These are phyloP conservation scores for Boletus speciosus DNA, from an alignment of 768 basidiomycete species.

Conservation along the genomic window DNA sequence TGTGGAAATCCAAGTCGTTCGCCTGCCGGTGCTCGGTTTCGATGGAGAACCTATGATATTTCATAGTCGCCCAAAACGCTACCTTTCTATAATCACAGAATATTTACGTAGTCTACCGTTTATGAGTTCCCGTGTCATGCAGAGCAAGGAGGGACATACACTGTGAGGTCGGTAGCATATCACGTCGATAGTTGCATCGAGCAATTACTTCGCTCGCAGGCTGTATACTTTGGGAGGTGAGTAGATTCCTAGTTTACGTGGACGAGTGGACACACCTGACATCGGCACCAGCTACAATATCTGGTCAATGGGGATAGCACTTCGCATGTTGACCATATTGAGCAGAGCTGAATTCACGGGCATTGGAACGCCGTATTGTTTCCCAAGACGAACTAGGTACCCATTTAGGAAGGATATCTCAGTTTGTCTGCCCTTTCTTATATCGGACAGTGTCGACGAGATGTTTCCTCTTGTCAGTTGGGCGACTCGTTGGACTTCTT, in stretches of 20 bases:
- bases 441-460: slow-evolving; percentile 78
- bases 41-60: background rate
- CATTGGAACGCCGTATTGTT: slow-evolving; percentile 52
- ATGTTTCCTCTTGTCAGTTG: slow-evolving; percentile 59
- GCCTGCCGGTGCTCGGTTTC: background rate
- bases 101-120: background rate
- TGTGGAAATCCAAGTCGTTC: background rate
- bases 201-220: background rate
- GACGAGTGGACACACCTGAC: slow-evolving; percentile 10
- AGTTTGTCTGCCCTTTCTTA: slow-evolving; percentile 57
- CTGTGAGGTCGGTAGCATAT: background rate
- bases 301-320: slow-evolving; percentile 52
- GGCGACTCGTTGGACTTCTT: slow-evolving; percentile 59
- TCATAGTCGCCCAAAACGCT: background rate
- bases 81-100: background rate
- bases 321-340: slow-evolving; percentile 58
- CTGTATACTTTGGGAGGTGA: slow-evolving; percentile 6
- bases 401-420: slow-evolving; percentile 86
- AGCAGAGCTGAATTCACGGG: slow-evolving; percentile 54
- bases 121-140: background rate
- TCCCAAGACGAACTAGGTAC: slow-evolving; percentile 65
- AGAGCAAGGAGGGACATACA: background rate
- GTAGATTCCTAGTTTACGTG: background rate
- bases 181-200: background rate
- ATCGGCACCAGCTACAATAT: slow-evolving; percentile 14